These are phyloP conservation scores for Suillus spraguei DNA, from an alignment of 768 basidiomycete species.

Conservation along the genomic window DNA sequence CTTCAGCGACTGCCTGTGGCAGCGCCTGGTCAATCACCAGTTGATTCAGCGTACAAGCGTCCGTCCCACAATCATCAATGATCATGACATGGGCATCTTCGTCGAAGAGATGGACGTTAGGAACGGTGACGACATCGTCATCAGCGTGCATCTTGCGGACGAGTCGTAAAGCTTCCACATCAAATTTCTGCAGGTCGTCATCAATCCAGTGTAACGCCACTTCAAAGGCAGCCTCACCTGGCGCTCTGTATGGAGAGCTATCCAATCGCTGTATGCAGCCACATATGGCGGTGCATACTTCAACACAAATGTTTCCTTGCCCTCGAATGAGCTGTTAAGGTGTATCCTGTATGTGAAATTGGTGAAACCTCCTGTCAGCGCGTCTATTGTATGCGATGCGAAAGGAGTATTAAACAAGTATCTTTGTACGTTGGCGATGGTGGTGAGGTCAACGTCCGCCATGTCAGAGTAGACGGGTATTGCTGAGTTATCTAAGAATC, in stretches of 20 bases:
- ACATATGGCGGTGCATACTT: conserved; percentile 58
- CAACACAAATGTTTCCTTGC: conserved; percentile 50
- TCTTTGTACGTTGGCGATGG: conserved; percentile 31
- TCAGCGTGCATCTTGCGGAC: conserved; percentile 37
- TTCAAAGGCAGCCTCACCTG: conserved; percentile 44
- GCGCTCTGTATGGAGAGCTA: conserved; percentile 46
- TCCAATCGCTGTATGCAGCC: conserved; percentile 23
- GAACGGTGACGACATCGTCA: conserved; percentile 46
- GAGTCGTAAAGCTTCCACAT: conserved; percentile 52
- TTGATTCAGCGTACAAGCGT: conserved; percentile 40
- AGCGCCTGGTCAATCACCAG: conserved; percentile 39
- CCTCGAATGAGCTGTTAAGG: conserved; percentile 42
- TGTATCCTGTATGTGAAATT: conserved; percentile 64
- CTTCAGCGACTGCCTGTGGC: conserved; percentile 31
- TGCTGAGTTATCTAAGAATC: neutral
- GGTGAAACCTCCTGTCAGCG: conserved; percentile 52
- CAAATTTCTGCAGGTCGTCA: conserved; percentile 39
- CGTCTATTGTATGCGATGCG: conserved; percentile 39
- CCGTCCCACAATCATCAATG: conserved; percentile 61
- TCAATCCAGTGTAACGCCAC: conserved; percentile 11
- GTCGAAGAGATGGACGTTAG: conserved; percentile 53
- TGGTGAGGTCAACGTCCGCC: conserved; percentile 31
- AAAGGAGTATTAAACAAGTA: conserved; percentile 56
- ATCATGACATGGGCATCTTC: conserved; percentile 51
- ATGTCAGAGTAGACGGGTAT: conserved; percentile 16